Evolutionary conservation across 768 basidiomycete species (phyloP).

Genomic region (Lanmaoa rubissima): DNA sequence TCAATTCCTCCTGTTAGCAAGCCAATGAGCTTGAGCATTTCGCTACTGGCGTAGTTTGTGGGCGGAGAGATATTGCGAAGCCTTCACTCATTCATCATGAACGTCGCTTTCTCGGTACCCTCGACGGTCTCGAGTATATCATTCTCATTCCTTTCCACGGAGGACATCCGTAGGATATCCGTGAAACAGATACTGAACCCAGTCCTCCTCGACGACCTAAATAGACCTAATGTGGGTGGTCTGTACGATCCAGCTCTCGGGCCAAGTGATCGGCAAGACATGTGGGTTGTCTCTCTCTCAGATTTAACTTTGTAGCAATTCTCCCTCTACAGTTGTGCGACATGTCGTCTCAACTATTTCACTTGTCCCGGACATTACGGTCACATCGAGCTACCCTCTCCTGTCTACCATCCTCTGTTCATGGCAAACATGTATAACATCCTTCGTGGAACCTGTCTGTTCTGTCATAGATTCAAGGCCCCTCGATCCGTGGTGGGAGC

Average conservation of each 20-base stretch:
- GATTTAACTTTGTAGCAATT: conserved; percentile 3
- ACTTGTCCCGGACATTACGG: conserved; percentile 98
- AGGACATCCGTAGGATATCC: conserved; percentile 91
- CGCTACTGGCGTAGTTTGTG: neutral
- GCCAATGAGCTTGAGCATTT: neutral
- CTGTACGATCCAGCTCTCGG: conserved; percentile 96
- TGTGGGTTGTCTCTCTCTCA: conserved; percentile 55
- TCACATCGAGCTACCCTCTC: conserved; percentile 93
- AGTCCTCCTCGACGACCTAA: conserved; percentile 88
- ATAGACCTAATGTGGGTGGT: conserved; percentile 87
- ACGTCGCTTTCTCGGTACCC: conserved; percentile 87
- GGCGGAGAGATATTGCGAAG: neutral
- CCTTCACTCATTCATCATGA: conserved; percentile 50
- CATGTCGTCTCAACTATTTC: conserved; percentile 90
- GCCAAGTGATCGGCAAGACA: conserved; percentile 82
- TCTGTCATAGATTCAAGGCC: conserved; percentile 91
- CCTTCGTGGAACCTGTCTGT: conserved; percentile 85
- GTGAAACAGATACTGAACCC: conserved; percentile 97
- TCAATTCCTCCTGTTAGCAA: too few relatives aligned
- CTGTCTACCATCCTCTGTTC: conserved; percentile 96
- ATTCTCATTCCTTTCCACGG: conserved; percentile 87
- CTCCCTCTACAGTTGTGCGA: conserved; percentile 67
- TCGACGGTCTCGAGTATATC: conserved; percentile 81
- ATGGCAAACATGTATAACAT: conserved; percentile 88
- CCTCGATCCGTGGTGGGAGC: conserved; percentile 63